Conservation (phyloP, 1,139 yeast species). For the Nematodospora anomalae region DNA sequence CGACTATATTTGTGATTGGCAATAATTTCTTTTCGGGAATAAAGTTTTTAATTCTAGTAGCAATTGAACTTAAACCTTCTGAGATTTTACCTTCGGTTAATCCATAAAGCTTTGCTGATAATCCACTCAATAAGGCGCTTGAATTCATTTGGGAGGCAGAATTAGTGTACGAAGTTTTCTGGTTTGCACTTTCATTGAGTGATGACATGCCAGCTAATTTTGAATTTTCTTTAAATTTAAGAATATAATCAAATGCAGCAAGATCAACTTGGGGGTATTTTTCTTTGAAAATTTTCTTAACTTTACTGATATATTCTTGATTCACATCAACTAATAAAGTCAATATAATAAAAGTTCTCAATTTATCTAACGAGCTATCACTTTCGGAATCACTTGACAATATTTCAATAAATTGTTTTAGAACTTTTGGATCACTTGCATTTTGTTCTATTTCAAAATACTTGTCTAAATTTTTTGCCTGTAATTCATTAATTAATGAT, state of each 20-base stretch:
- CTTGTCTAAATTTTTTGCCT: slow-evolving; percentile 81
- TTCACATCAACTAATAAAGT: slow-evolving; percentile 61
- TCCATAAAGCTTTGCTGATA: slow-evolving; percentile 76
- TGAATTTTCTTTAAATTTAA: slow-evolving; percentile 76
- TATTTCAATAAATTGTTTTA: slow-evolving; percentile 58
- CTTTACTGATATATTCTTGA: slow-evolving; percentile 59
- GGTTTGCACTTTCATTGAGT: slow-evolving; percentile 17
- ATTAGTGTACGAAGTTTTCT: slow-evolving; percentile 4
- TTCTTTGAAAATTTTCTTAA: slow-evolving; percentile 59
- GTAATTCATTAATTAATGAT: slow-evolving; percentile 76
- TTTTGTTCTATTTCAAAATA: slow-evolving; percentile 93
- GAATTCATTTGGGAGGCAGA: slow-evolving; percentile 28
- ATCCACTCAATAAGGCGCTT: slow-evolving; percentile 72
- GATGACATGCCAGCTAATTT: slow-evolving; percentile 56
- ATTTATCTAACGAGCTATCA: slow-evolving; percentile 70
- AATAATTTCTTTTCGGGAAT: slow-evolving; percentile 85
- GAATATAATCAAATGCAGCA: slow-evolving; percentile 66
- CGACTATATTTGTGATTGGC: slow-evolving; percentile 88
- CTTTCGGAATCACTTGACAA: slow-evolving; percentile 47
- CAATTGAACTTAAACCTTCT: slow-evolving; percentile 82
- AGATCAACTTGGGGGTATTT: slow-evolving; percentile 61
- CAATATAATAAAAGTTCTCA: slow-evolving; percentile 82
- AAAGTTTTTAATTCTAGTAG: slow-evolving; percentile 83
- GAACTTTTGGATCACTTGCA: slow-evolving; percentile 59
- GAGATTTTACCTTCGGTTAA: slow-evolving; percentile 79